These are phyloP conservation scores for Calocybe gambosa DNA, from an alignment of 1,284 basidiomycete species.

Conservation along the genomic window DNA sequence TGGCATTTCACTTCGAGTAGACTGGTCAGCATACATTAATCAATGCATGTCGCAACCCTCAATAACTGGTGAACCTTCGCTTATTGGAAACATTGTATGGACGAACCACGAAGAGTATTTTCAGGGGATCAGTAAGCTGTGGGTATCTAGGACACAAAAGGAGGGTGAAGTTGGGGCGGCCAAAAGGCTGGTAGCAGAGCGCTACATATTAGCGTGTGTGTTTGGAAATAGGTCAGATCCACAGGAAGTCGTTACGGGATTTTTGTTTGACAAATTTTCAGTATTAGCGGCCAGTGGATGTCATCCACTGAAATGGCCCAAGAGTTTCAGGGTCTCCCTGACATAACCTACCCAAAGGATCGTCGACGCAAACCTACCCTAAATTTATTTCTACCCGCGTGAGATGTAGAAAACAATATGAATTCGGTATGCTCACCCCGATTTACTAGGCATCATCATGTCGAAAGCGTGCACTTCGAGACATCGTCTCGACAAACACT, in stretches of 20 bases:
- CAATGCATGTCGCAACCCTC: slow-evolving; percentile 15
- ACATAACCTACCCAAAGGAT: slow-evolving; percentile 8
- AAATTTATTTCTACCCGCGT: slow-evolving; percentile 61
- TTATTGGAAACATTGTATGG: slow-evolving; percentile 45
- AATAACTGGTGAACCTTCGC: slow-evolving; percentile 9
- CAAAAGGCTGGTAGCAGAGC: slow-evolving; percentile 46
- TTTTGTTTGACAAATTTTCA: slow-evolving; percentile 21
- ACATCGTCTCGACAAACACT: slow-evolving; percentile 32
- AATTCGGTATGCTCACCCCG: not conserved
- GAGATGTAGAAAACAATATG: slow-evolving; percentile 17
- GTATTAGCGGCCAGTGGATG: slow-evolving; percentile 63
- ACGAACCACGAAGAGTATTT: slow-evolving; percentile 63
- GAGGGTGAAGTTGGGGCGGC: slow-evolving; percentile 37
- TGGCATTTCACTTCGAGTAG: slow-evolving; percentile 37
- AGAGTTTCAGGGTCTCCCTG: slow-evolving; percentile 48
- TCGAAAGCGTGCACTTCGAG: slow-evolving; percentile 68
- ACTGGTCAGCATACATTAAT: slow-evolving; percentile 58
- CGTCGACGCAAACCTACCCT: slow-evolving; percentile 26
- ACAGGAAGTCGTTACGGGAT: not conserved
- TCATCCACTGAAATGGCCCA: slow-evolving; percentile 58
- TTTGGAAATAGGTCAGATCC: slow-evolving; percentile 54
- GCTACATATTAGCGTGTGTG: slow-evolving; percentile 61
- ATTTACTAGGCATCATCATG: slow-evolving; percentile 55
- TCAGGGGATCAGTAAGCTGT: slow-evolving; percentile 58
- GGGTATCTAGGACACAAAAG: slow-evolving; percentile 41